A percentile compares a stretch with the other conserved stretches of the same genome.
Conservation (phyloP, 176 grass and related monocot species). For the Panicum miliaceum region DNA sequence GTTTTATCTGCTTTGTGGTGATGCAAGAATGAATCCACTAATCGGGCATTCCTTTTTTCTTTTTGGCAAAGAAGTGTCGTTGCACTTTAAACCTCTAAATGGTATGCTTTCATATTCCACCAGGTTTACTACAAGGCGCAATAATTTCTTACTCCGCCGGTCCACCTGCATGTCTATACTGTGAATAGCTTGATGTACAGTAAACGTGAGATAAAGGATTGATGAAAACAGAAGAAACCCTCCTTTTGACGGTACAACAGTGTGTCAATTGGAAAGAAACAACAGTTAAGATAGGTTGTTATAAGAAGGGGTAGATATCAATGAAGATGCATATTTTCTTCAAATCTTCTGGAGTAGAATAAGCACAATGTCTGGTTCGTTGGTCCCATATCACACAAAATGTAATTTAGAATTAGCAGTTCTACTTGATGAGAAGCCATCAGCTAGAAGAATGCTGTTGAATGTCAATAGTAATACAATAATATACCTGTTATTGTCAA, state of each 20-base stretch:
- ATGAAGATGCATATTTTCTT: background rate
- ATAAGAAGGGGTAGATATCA: background rate
- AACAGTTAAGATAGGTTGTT: conserved; percentile 9
- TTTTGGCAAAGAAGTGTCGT: background rate
- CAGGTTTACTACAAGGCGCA: conserved; percentile 54
- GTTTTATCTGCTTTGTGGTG: background rate
- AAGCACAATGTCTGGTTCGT: background rate
- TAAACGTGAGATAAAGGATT: background rate
- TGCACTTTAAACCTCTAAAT: conserved; percentile 4
- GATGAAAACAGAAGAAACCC: background rate
- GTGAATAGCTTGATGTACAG: conserved; percentile 45
- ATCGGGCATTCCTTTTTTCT: background rate
- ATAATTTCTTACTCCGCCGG: background rate
- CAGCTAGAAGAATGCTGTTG: background rate
- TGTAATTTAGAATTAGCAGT: background rate
- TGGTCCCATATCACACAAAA: background rate
- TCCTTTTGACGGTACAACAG: background rate
- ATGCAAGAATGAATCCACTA: conserved; percentile 2
- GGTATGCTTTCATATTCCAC: conserved; percentile 29
- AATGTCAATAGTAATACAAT: background rate
- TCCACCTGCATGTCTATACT: conserved; percentile 11
- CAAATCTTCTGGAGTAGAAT: background rate
- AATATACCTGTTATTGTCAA: background rate
- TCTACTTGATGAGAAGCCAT: background rate
- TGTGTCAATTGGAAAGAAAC: conserved; percentile 6